Evolutionary conservation across 495 filamentous ascomycete species (phyloP).

Genomic region (Tuber magnatum): DNA sequence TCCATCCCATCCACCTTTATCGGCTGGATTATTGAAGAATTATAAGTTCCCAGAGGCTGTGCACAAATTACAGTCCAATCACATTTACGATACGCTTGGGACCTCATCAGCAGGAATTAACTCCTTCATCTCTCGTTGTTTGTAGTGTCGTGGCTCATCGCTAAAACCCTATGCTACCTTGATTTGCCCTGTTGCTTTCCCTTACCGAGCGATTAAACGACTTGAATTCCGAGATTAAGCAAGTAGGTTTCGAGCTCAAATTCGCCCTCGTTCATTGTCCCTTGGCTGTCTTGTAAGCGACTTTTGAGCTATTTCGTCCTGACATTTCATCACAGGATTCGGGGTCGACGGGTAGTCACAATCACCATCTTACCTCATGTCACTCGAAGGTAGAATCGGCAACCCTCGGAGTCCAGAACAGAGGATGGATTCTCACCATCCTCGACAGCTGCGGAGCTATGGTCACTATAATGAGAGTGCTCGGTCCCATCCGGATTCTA

Average conservation of each 20-base stretch:
- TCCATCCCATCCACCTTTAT: not conserved
- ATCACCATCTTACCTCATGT: constrained; percentile 10
- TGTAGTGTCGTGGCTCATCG: not conserved
- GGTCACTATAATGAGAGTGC: constrained; percentile 32
- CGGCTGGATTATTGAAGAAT: constrained; percentile 1
- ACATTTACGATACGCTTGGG: not conserved
- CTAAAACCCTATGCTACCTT: not conserved
- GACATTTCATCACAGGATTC: not conserved
- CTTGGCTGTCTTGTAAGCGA: not conserved
- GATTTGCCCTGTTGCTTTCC: not conserved
- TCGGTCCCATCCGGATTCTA: constrained; percentile 31
- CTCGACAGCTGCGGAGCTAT: constrained; percentile 33
- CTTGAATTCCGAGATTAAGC: not conserved
- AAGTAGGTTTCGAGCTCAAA: constrained; percentile 1
- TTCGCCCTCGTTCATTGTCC: not conserved
- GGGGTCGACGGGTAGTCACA: not conserved
- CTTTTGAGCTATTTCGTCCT: not conserved
- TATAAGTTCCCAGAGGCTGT: not conserved
- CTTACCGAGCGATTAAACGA: not conserved
- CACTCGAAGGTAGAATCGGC: constrained; percentile 27
- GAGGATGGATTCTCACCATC: constrained; percentile 31
- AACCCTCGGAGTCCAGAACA: constrained; percentile 32
- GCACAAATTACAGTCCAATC: not conserved
- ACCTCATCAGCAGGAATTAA: constrained; percentile 1
- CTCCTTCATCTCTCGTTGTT: not conserved